Percentiles rank a stretch among this genome's conserved stretches.
These are phyloP conservation scores for Zelopaecilomyces penicillatus DNA, from an alignment of 2,329 filamentous ascomycete genomes.

Conservation along the genomic window DNA sequence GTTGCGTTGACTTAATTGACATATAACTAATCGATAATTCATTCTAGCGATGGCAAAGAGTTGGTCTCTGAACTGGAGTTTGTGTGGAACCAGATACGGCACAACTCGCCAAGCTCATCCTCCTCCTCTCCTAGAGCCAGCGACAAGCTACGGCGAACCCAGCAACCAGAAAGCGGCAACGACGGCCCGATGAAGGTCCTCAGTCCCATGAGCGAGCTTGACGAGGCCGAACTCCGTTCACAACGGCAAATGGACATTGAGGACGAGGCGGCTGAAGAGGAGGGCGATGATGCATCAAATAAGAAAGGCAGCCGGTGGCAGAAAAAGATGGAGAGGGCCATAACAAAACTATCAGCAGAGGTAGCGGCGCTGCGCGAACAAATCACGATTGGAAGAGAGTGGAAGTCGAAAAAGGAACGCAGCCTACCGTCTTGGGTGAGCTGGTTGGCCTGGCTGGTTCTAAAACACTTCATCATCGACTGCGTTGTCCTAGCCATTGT, in stretches of 20 bases:
- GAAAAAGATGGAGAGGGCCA: constrained; percentile 70
- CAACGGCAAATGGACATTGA: constrained; percentile 39
- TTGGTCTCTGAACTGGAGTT: constrained; percentile 94
- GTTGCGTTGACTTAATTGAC: neutral
- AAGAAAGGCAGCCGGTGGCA: constrained; percentile 56
- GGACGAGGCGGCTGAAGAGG: constrained; percentile 34
- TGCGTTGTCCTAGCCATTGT: constrained; percentile 55
- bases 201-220: constrained; percentile 78
- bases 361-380: constrained; percentile 88
- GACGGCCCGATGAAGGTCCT: constrained; percentile 60
- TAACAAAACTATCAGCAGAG: constrained; percentile 86
- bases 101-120: constrained; percentile 62
- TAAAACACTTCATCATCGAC: constrained; percentile 71
- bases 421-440: constrained; percentile 61
- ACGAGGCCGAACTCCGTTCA: constrained; percentile 54
- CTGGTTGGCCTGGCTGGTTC: constrained; percentile 59
- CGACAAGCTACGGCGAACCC: constrained; percentile 32
- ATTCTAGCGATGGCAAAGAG: constrained; percentile 64
- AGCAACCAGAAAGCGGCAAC: constrained; percentile 39
- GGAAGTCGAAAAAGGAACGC: constrained; percentile 55
- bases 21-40: neutral
- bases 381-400: constrained; percentile 67
- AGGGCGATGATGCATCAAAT: constrained; percentile 8
- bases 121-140: constrained; percentile 45
- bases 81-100: constrained; percentile 97